Percentiles rank a stretch among this genome's conserved stretches.
Conservation (phyloP, 179 eudicot genomes). For the Silene coronaria region DNA sequence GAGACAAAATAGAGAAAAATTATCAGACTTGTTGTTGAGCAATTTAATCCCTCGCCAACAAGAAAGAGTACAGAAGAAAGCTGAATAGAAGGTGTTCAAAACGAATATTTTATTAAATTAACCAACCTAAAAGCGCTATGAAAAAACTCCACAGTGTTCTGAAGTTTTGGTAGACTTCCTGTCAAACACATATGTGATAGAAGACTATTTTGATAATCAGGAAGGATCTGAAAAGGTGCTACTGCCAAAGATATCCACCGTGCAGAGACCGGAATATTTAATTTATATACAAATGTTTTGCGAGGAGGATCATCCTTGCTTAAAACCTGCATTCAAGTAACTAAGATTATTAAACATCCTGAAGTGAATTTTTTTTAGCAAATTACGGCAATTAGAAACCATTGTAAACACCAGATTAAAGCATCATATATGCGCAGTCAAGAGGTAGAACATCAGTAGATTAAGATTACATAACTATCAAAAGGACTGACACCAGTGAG, state of each 20-base stretch:
- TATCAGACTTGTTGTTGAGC: background rate
- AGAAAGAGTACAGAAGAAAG: background rate
- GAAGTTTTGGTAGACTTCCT: constrained; percentile 52
- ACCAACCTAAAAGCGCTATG: constrained; percentile 80
- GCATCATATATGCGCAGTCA: background rate
- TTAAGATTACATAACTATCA: background rate
- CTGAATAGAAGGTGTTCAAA: background rate
- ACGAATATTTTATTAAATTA: background rate
- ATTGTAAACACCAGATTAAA: background rate
- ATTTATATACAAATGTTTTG: constrained; percentile 76
- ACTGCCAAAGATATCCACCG: constrained; percentile 86
- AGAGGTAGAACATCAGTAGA: background rate
- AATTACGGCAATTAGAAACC: background rate
- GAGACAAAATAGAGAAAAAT: constrained; percentile 1
- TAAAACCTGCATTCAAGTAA: constrained; percentile 50
- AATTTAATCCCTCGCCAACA: background rate
- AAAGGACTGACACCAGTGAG: background rate
- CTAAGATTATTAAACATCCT: background rate
- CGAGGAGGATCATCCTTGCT: constrained; percentile 81
- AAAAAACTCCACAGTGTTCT: constrained; percentile 65
- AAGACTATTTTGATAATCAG: constrained; percentile 58
- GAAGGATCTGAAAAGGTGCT: constrained; percentile 84
- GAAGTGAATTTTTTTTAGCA: background rate
- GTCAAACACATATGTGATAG: constrained; percentile 80
- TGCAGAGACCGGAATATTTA: constrained; percentile 78